Conservation (phyloP, 345 rosid genomes). For the Arabidopsis suecica region DNA sequence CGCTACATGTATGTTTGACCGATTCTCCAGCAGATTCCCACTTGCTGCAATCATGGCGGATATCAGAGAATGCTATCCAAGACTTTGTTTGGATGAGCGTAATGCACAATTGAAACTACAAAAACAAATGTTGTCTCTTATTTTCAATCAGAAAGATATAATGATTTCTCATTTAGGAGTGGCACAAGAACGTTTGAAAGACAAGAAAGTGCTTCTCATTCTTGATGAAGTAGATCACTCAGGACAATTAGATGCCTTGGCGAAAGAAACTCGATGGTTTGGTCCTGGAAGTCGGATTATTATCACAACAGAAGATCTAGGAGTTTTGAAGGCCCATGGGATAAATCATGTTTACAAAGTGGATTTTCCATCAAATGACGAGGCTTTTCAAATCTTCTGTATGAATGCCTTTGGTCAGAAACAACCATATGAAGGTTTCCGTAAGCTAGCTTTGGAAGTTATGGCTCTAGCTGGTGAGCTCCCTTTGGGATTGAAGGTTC, state of each 20-base stretch:
- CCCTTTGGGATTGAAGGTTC: constrained; percentile 45
- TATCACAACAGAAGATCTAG: background rate
- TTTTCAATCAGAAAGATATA: background rate
- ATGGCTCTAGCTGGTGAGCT: constrained; percentile 11
- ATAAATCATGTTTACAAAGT: background rate
- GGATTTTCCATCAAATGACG: background rate
- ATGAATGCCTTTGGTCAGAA: constrained; percentile 10
- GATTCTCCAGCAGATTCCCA: background rate
- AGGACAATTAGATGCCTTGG: background rate
- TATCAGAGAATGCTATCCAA: background rate
- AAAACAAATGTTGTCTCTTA: background rate
- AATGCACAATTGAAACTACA: background rate
- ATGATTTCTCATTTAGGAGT: background rate
- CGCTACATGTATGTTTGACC: background rate
- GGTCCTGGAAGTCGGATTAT: background rate
- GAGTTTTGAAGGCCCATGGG: background rate
- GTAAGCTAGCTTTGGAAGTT: background rate
- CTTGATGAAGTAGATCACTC: background rate
- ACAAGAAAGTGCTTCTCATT: background rate
- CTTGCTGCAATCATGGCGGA: background rate
- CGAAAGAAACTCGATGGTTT: background rate
- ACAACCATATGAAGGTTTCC: background rate
- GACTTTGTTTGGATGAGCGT: background rate
- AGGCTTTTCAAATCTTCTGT: background rate
- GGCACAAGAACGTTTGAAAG: background rate